These are phyloP conservation scores for Ophiocordyceps unilateralis DNA, from an alignment of 2,329 filamentous ascomycete species.

Conservation along the genomic window DNA sequence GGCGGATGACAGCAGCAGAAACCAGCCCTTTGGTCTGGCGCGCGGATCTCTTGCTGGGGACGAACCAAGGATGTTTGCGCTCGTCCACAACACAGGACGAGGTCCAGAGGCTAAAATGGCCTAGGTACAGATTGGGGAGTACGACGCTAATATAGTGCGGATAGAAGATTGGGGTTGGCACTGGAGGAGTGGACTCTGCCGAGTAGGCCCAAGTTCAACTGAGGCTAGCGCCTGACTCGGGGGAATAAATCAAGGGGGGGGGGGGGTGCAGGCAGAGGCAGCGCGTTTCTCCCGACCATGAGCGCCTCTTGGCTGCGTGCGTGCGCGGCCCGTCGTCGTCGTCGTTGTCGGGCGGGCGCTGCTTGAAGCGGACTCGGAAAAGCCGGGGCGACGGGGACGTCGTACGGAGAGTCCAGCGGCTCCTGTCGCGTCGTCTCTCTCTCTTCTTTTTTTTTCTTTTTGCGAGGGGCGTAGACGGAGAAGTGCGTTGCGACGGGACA, in stretches of 20 bases:
- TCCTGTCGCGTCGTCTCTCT: background rate
- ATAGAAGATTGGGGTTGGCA: conserved; percentile 14
- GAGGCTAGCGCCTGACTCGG: conserved; percentile 17
- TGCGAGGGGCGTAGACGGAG: background rate
- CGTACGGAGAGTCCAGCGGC: background rate
- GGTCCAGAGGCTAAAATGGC: conserved; percentile 8
- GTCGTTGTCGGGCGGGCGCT: background rate
- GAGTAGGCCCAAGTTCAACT: conserved; percentile 16
- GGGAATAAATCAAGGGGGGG: conserved; percentile 9
- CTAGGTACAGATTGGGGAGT: conserved; percentile 18
- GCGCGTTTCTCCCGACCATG: background rate
- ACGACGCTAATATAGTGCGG: conserved; percentile 23
- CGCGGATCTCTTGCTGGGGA: conserved; percentile 9
- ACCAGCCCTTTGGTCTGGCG: conserved; percentile 2
- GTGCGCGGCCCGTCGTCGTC: background rate
- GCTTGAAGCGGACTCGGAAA: background rate
- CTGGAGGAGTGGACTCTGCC: conserved; percentile 11
- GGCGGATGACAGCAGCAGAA: conserved; percentile 3
- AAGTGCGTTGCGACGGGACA: conserved; percentile 7
- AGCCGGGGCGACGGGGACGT: background rate
- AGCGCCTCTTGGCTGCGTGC: background rate
- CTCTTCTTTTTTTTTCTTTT: no score
- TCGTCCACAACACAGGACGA: conserved; percentile 8
- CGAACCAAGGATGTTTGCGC: conserved; percentile 8
- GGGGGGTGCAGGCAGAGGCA: background rate